Conservation (phyloP, 2,329 filamentous ascomycete genomes). For the Fusarium citri region DNA sequence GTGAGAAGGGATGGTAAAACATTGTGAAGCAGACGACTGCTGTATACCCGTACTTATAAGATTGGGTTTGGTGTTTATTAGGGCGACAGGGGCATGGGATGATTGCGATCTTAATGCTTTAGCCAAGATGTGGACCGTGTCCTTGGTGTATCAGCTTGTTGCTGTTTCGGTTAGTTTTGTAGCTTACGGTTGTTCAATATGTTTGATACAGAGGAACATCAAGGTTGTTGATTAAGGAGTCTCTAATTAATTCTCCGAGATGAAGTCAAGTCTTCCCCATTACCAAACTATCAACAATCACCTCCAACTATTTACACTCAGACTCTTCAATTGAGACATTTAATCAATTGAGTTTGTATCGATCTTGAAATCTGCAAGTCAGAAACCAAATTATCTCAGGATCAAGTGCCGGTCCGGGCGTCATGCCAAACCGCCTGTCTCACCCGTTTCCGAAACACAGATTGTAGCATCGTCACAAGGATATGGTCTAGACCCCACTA, state of each 20-base stretch:
- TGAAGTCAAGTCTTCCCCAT: no score
- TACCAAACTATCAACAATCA: no score
- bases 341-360: neutral
- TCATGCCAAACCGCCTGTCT: conserved; percentile 26
- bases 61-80: conserved; percentile 7
- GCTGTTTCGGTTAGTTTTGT: conserved; percentile 14
- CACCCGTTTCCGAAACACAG: conserved; percentile 28
- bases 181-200: conserved; percentile 8
- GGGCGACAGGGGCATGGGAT: conserved; percentile 11
- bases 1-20: neutral
- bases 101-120: conserved; percentile 7
- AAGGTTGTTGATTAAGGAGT: neutral
- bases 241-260: neutral
- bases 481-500: conserved; percentile 8
- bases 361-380: conserved; percentile 1
- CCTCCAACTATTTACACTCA: rapidly evolving
- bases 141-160: neutral
- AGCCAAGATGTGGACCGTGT: conserved; percentile 14
- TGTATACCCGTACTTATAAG: conserved; percentile 37
- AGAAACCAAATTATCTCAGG: conserved; percentile 18
- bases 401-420: conserved; percentile 8
- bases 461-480: conserved; percentile 35
- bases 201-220: conserved; percentile 17
- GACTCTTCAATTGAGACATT: neutral
- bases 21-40: conserved; percentile 3